Base-by-base conservation (phyloP, 2,329 filamentous ascomycete genomes). In the Cladosporium sphaerospermum region DNA sequence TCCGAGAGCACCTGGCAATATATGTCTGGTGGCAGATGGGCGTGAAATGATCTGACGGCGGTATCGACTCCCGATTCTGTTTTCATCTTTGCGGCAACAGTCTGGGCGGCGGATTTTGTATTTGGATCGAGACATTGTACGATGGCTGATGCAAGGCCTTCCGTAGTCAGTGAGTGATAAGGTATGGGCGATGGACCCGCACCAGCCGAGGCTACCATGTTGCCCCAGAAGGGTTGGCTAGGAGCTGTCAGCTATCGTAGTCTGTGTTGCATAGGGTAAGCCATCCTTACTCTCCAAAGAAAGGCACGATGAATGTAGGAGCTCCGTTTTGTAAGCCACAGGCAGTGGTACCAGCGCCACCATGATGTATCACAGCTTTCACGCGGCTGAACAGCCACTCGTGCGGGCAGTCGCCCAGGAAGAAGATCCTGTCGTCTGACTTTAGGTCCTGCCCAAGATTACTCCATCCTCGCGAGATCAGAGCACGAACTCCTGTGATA, bases 131-230 rank as follows among this genome's bases (percentile, higher is more conserved):
- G 61, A 42, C 70, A 73, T 45, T 63, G 71, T 3, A 42, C 57
- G 33, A 79, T 78, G 5, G 72, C 73, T 0, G 66, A 63, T 0
- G 72, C 68, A 1, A 79, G 62, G 9, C 64, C 71, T 5, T 72
- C 60, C 2, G 68, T 60, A 2, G 66, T 72, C 32, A 79, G 80
- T 56, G 85, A 78, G 52, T 93, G 83, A 56, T 90, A 89, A 0
- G 88, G 88, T 11, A 95, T 75, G 0, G 89, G 89, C 60, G 93
- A 87, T 0, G 88, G 86, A 0, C 75, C 76, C 18, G 75, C 75
- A 1, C 73, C 71, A 2, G 74, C 69, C 39, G 62, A 61, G 6
- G 71, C 72, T 8, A 79, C 68, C 71, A 63, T 62, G 40, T 69
- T 60, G 7, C 73, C 77, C 77, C 77, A 79, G 57, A 79, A 79